These are phyloP conservation scores for Arthrobotrys conoides DNA, from an alignment of 2,329 filamentous ascomycete species.

Conservation along the genomic window DNA sequence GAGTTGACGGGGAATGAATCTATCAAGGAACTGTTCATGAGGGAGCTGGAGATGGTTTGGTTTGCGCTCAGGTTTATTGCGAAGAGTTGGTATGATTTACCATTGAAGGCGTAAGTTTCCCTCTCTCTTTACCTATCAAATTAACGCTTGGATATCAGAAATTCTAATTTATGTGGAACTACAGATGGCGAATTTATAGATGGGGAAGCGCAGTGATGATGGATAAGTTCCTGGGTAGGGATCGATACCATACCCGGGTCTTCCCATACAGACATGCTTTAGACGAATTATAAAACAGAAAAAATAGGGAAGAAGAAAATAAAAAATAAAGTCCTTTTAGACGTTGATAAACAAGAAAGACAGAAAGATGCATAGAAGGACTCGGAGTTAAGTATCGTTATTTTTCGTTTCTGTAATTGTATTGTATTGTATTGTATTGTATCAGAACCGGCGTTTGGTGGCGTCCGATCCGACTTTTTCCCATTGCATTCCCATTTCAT, in stretches of 20 bases:
- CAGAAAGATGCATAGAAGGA: slow-evolving; percentile 1
- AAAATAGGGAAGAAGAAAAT: background rate
- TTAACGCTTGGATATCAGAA: background rate
- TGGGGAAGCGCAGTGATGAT: slow-evolving; percentile 49
- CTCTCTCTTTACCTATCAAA: background rate
- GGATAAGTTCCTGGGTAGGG: slow-evolving; percentile 53
- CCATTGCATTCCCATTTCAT: no score
- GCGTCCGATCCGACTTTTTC: slow-evolving; percentile 3
- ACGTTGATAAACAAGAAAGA: background rate
- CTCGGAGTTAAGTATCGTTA: slow-evolving; percentile 37
- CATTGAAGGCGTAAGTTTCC: slow-evolving; percentile 77
- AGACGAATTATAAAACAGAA: slow-evolving; percentile 43
- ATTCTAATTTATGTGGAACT: background rate
- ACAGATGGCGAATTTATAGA: slow-evolving; percentile 54
- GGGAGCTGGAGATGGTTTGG: slow-evolving; percentile 77
- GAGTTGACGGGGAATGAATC: slow-evolving; percentile 67
- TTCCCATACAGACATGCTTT: slow-evolving; percentile 50
- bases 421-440: background rate
- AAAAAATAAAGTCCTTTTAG: background rate
- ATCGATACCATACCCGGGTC: slow-evolving; percentile 34
- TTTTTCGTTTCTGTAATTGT: slow-evolving; percentile 14
- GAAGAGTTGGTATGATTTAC: slow-evolving; percentile 78
- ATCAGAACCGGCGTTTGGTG: slow-evolving; percentile 40
- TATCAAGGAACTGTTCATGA: slow-evolving; percentile 73
- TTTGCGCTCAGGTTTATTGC: slow-evolving; percentile 77